These are phyloP conservation scores for Artemisia argyi DNA, from an alignment of 129 eudicot species.

Conservation along the genomic window DNA sequence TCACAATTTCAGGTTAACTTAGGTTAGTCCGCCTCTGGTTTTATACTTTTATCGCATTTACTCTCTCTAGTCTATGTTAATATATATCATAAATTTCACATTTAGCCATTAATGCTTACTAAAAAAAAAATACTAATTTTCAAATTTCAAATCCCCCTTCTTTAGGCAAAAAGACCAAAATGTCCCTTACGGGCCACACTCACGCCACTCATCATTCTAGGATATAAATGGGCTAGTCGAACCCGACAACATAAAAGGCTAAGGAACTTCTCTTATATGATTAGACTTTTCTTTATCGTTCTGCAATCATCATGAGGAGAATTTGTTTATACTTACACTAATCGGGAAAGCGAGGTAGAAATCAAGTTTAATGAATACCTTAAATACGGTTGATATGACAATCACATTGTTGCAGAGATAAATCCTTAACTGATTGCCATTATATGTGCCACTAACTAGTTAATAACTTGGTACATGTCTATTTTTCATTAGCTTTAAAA, in stretches of 20 bases:
- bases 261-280: background rate
- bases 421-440: too few species aligned
- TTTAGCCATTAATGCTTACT: constrained; percentile 1
- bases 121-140: background rate
- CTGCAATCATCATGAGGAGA: too few species aligned
- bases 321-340: too few species aligned
- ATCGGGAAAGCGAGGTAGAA: too few species aligned
- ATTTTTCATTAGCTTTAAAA: background rate
- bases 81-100: constrained; percentile 14
- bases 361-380: too few species aligned
- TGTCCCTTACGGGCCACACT: constrained; percentile 19
- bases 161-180: constrained; percentile 25
- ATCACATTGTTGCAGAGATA: too few species aligned
- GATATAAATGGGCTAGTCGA: background rate
- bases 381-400: too few species aligned
- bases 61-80: constrained; percentile 16
- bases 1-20: constrained; percentile 5
- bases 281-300: too few species aligned
- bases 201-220: background rate
- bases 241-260: constrained; percentile 17
- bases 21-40: constrained; percentile 21
- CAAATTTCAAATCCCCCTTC: background rate
- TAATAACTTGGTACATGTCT: background rate
- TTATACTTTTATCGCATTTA: background rate
- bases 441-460: background rate